These are phyloP conservation scores for Vaccinium vitisidaea DNA, from an alignment of 148 eudicot species.

Conservation along the genomic window DNA sequence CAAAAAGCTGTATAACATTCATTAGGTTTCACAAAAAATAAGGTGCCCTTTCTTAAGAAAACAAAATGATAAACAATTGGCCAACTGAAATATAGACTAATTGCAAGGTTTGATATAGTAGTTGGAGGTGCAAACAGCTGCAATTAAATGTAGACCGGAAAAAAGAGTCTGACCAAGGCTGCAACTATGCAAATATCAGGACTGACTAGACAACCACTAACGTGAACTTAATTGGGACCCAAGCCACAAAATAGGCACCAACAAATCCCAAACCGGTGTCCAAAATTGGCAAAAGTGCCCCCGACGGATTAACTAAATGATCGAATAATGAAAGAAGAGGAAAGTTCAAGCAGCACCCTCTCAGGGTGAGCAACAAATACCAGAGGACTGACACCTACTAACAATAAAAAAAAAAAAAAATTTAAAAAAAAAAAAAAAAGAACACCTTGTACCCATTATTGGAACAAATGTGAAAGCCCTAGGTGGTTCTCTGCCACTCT, in stretches of 20 bases:
- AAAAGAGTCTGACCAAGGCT: background rate
- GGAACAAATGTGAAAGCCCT: background rate
- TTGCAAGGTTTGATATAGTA: background rate
- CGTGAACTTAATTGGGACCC: background rate
- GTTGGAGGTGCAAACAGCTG: background rate
- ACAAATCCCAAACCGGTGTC: background rate
- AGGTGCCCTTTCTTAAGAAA: background rate
- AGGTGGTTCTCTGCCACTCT: background rate
- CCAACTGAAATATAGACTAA: background rate
- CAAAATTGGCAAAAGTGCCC: background rate
- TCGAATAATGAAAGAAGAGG: background rate
- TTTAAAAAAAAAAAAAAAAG: background rate
- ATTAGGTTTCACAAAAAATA: background rate
- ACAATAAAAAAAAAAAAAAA: background rate
- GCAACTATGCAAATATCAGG: background rate
- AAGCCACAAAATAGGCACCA: background rate
- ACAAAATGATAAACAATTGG: background rate
- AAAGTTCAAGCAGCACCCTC: background rate
- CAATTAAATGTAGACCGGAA: background rate
- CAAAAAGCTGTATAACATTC: background rate
- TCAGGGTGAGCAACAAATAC: conserved; percentile 4
- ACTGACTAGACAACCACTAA: background rate
- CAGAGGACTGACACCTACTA: conserved; percentile 2
- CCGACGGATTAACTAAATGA: background rate
- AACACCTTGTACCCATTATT: too few species aligned